phyloP scores from a whole-genome alignment of 2,329 filamentous ascomycete species.

The Diplodia seriata region DNA sequence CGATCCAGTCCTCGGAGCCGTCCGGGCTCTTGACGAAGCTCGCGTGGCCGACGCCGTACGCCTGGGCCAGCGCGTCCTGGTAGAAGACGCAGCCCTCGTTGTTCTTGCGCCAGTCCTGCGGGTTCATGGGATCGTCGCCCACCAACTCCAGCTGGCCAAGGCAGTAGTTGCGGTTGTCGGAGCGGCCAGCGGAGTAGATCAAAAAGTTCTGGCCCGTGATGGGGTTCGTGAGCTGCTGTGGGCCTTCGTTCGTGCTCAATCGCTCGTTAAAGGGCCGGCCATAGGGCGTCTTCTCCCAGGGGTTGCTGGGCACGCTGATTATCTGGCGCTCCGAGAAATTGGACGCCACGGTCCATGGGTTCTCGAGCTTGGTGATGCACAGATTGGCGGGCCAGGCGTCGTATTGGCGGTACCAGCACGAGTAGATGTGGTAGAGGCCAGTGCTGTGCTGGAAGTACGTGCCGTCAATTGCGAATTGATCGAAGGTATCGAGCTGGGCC shows the following conservation, averaged over 20 bases:
- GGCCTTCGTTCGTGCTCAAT: constrained; percentile 58
- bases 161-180: constrained; percentile 62
- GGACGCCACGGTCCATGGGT: constrained; percentile 57
- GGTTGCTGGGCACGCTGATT: constrained; percentile 55
- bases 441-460: constrained; percentile 57
- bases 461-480: constrained; percentile 62
- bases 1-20: constrained; percentile 57
- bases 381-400: constrained; percentile 60
- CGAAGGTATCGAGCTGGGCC: constrained; percentile 56
- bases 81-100: constrained; percentile 58
- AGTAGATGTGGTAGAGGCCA: constrained; percentile 50
- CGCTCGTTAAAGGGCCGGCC: constrained; percentile 55
- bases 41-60: constrained; percentile 60
- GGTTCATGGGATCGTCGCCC: constrained; percentile 58
- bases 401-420: constrained; percentile 53
- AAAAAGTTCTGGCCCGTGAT: constrained; percentile 53
- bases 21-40: constrained; percentile 59
- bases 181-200: constrained; percentile 58
- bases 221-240: constrained; percentile 58
- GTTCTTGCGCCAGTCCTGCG: constrained; percentile 57
- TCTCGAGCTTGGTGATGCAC: constrained; percentile 58
- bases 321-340: constrained; percentile 56
- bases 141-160: constrained; percentile 59
- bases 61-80: constrained; percentile 54
- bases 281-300: constrained; percentile 61